phyloP scores from a whole-genome alignment of 2,329 filamentous ascomycete genomes.

The Helotiales sp. region DNA sequence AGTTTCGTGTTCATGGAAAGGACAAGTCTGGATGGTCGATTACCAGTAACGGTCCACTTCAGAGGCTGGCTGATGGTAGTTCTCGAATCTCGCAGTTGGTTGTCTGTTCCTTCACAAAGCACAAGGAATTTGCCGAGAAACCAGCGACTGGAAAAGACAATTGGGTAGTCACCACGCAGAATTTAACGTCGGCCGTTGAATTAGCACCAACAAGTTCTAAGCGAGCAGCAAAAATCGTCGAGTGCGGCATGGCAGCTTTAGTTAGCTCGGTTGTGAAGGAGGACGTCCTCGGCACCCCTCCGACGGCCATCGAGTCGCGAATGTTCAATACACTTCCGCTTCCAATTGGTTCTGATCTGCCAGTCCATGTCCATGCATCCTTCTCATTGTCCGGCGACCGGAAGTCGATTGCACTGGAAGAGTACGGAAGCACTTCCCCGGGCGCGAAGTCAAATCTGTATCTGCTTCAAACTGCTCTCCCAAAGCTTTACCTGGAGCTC shows the following conservation, averaged over 20 bases:
- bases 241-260: slow-evolving; percentile 35
- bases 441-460: slow-evolving; percentile 36
- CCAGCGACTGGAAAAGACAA: slow-evolving; percentile 24
- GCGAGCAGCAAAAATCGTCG: slow-evolving; percentile 32
- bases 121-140: neutral
- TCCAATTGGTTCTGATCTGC: slow-evolving; percentile 34
- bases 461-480: slow-evolving; percentile 33
- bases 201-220: slow-evolving; percentile 21
- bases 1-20: slow-evolving; percentile 28
- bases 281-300: neutral
- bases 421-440: slow-evolving; percentile 22
- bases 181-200: slow-evolving; percentile 24
- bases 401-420: slow-evolving; percentile 34
- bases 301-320: slow-evolving; percentile 11
- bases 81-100: slow-evolving; percentile 17
- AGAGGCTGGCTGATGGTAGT: slow-evolving; percentile 9
- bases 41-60: neutral
- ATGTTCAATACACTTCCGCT: slow-evolving; percentile 36
- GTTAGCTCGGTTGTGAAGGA: slow-evolving; percentile 13
- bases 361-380: slow-evolving; percentile 41
- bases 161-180: slow-evolving; percentile 32
- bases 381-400: slow-evolving; percentile 42
- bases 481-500: slow-evolving; percentile 37
- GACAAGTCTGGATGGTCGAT: slow-evolving; percentile 32
- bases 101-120: slow-evolving; percentile 16